These are phyloP conservation scores for Chaetomium olivaceum DNA, from an alignment of 2,329 filamentous ascomycete species.

Conservation along the genomic window DNA sequence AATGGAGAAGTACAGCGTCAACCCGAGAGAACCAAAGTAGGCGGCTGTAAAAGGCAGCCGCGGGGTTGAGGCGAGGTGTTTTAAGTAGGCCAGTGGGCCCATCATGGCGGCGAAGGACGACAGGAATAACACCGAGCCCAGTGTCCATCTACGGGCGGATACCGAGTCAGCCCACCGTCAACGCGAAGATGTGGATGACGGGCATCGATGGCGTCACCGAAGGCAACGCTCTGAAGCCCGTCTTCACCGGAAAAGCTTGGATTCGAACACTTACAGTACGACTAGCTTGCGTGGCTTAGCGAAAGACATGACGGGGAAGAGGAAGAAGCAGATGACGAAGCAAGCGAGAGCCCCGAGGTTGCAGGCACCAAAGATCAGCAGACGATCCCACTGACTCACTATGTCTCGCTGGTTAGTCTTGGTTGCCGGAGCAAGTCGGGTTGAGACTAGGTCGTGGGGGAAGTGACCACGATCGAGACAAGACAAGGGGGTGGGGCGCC, in stretches of 20 bases:
- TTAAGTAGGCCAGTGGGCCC: slow-evolving; percentile 80
- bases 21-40: slow-evolving; percentile 88
- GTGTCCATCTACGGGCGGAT: slow-evolving; percentile 72
- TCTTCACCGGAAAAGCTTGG: neutral
- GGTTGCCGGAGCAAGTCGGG: slow-evolving; percentile 21
- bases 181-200: neutral
- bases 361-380: slow-evolving; percentile 88
- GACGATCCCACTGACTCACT: slow-evolving; percentile 97
- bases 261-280: slow-evolving; percentile 74
- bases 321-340: slow-evolving; percentile 88
- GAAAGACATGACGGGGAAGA: slow-evolving; percentile 80
- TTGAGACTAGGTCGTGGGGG: neutral
- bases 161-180: slow-evolving; percentile 15
- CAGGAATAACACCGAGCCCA: slow-evolving; percentile 87
- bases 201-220: neutral
- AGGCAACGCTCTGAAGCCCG: neutral
- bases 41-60: slow-evolving; percentile 89
- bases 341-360: slow-evolving; percentile 86
- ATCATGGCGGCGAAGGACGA: slow-evolving; percentile 92
- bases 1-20: slow-evolving; percentile 90
- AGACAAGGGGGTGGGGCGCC: neutral
- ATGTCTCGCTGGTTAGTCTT: slow-evolving; percentile 39
- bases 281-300: slow-evolving; percentile 86
- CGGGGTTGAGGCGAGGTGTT: slow-evolving; percentile 80
- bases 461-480: slow-evolving; percentile 8